Evolutionary conservation across 1,284 basidiomycete species (phyloP).

Genomic region (Ganoderma sinense): DNA sequence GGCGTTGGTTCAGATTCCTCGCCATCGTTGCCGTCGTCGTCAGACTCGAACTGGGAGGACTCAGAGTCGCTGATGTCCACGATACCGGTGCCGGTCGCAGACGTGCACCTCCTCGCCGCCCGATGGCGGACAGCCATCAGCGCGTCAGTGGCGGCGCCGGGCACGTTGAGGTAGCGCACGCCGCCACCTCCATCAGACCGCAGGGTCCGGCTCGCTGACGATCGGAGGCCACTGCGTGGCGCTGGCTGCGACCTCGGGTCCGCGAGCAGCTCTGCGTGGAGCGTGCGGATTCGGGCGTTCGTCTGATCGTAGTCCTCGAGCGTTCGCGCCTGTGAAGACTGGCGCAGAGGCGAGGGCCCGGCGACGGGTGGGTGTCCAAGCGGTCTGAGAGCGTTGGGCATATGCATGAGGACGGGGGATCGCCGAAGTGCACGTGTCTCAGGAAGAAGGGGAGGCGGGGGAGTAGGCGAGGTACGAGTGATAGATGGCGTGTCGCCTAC

Average conservation of each 20-base stretch:
- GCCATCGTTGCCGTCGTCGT: background rate
- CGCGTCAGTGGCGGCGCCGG: background rate
- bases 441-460: background rate
- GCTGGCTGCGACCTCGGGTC: background rate
- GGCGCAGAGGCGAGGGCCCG: background rate
- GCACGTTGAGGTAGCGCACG: background rate
- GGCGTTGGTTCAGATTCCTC: background rate
- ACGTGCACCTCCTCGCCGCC: background rate
- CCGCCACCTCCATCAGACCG: background rate
- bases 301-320: background rate
- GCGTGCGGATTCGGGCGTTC: background rate
- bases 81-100: background rate
- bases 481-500: background rate
- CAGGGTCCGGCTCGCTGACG: background rate
- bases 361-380: background rate
- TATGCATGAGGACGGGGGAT: background rate
- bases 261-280: background rate
- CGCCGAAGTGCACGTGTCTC: background rate
- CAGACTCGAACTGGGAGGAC: background rate
- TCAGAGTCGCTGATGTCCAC: slow-evolving; percentile 1
- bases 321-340: background rate
- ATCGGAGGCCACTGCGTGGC: background rate
- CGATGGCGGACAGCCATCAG: background rate
- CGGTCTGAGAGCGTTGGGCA: background rate
- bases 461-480: background rate